Conservation (phyloP, 345 rosid species). For the Rhodamnia rubescens region DNA sequence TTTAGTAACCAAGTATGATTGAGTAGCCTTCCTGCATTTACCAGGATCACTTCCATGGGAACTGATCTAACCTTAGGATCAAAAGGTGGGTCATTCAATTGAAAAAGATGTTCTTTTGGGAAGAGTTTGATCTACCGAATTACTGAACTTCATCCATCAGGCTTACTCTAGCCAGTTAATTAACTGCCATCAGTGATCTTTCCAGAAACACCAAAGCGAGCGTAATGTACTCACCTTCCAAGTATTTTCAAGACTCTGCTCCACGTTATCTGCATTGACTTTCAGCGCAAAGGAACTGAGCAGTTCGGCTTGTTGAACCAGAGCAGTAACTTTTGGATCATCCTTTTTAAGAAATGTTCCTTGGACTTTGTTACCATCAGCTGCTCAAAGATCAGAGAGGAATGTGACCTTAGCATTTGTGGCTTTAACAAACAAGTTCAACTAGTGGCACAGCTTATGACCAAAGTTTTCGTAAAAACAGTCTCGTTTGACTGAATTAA, state of each 20-base stretch:
- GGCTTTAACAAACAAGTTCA: neutral
- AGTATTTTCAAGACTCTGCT: conserved; percentile 85
- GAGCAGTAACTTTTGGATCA: conserved; percentile 66
- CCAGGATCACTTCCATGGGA: neutral
- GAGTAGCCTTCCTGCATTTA: neutral
- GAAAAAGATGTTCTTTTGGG: neutral
- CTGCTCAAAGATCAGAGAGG: conserved; percentile 17
- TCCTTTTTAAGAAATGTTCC: conserved; percentile 64
- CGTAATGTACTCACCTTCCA: conserved; percentile 58
- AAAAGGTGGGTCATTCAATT: neutral
- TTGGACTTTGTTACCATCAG: conserved; percentile 28
- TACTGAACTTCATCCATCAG: neutral
- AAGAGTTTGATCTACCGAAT: neutral
- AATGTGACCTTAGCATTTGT: neutral
- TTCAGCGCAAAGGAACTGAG: conserved; percentile 70
- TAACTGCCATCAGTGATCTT: neutral
- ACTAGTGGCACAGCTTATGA: neutral
- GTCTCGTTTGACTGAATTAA: neutral
- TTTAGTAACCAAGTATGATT: neutral
- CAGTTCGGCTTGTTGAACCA: conserved; percentile 92
- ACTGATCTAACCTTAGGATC: neutral
- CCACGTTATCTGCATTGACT: conserved; percentile 64
- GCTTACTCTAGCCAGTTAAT: neutral
- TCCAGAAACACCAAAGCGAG: neutral
- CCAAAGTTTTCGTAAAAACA: neutral